A percentile compares a stretch with the other conserved stretches of the same genome.
Evolutionary conservation across 495 filamentous ascomycete genomes (phyloP).

Genomic region (Talaromyces wortmannii): DNA sequence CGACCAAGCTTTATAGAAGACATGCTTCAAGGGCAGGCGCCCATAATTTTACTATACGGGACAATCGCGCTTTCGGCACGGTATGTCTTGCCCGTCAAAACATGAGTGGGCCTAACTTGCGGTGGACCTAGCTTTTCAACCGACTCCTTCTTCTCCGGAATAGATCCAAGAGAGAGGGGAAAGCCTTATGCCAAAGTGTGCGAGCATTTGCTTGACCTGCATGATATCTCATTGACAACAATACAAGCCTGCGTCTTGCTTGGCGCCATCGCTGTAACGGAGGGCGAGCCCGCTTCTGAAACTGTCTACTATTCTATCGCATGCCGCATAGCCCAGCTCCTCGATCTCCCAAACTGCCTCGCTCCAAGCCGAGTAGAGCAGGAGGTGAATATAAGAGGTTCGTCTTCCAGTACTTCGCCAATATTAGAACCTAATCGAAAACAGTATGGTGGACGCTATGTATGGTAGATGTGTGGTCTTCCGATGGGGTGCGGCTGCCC

Average conservation of each 20-base stretch:
- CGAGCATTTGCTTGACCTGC: conserved; percentile 17
- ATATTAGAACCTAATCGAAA: background rate
- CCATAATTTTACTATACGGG: conserved; percentile 16
- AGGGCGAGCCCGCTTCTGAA: background rate
- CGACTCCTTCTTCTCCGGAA: conserved; percentile 11
- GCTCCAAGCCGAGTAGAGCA: background rate
- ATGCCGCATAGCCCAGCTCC: background rate
- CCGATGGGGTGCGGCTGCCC: conserved; percentile 25
- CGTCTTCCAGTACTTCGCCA: background rate
- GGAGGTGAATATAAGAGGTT: conserved; percentile 15
- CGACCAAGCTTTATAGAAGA: conserved; percentile 21
- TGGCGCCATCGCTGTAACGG: conserved; percentile 17
- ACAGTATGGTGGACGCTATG: conserved; percentile 33
- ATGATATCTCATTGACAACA: conserved; percentile 23
- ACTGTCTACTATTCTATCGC: background rate
- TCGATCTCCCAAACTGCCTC: background rate
- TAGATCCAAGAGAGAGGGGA: conserved; percentile 17
- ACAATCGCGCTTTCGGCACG: conserved; percentile 26
- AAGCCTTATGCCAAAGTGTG: conserved; percentile 13
- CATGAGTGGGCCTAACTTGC: no score
- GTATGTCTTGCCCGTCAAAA: conserved; percentile 3
- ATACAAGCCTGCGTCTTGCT: conserved; percentile 30
- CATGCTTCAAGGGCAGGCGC: conserved; percentile 9
- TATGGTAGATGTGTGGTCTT: conserved; percentile 38
- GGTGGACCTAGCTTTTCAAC: conserved; percentile 18